Percentiles rank a stretch among this genome's conserved stretches.
phyloP scores from a whole-genome alignment of 345 rosid genomes.

The Brassica juncea region DNA sequence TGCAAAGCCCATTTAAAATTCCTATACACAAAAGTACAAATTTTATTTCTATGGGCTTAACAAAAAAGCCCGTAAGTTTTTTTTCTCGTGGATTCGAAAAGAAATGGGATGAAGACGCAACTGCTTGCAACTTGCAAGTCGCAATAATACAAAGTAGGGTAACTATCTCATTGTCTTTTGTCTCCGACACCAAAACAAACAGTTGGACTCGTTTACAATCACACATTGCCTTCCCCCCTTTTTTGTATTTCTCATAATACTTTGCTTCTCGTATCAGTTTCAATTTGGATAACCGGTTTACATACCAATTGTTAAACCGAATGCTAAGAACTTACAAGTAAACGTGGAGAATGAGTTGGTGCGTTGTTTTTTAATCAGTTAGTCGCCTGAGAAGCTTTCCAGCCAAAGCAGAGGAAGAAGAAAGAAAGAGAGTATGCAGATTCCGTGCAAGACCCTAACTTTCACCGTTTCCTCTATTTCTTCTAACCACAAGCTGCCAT shows the following conservation, averaged over 20 bases:
- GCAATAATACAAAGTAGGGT: neutral
- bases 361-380: slow-evolving; percentile 16
- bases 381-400: slow-evolving; percentile 8
- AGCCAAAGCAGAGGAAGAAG: slow-evolving; percentile 6
- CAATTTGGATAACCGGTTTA: slow-evolving; percentile 1
- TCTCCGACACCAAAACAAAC: slow-evolving; percentile 19
- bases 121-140: neutral
- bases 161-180: slow-evolving; percentile 11
- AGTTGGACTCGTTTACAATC: slow-evolving; percentile 20
- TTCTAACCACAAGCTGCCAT: slow-evolving; percentile 34
- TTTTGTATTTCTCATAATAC: neutral
- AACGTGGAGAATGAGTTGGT: slow-evolving; percentile 13
- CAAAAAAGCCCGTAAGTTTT: neutral
- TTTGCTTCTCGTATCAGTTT: neutral
- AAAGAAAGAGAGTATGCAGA: slow-evolving; percentile 30
- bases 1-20: no score
- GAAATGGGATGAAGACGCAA: neutral
- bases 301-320: slow-evolving; percentile 15
- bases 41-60: neutral
- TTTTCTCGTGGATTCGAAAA: neutral
- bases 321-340: neutral
- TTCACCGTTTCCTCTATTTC: slow-evolving; percentile 31
- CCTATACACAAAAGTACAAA: neutral
- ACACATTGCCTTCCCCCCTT: slow-evolving; percentile 22
- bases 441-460: slow-evolving; percentile 47